These are phyloP conservation scores for Pleurotus salmoneostramineus DNA, from an alignment of 768 basidiomycete genomes.

Conservation along the genomic window DNA sequence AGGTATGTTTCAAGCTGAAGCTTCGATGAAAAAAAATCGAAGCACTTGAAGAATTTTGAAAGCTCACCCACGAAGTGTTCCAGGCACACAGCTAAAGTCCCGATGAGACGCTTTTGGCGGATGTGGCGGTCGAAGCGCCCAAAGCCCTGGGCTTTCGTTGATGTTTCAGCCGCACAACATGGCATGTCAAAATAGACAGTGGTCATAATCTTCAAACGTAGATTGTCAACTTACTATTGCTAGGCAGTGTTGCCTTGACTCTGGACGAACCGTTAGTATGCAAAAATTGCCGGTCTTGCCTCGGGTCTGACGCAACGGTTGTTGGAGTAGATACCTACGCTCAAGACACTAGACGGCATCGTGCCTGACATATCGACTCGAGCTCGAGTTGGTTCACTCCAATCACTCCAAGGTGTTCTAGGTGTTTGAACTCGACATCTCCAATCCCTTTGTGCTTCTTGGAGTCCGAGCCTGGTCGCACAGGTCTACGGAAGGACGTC, in stretches of 20 bases:
- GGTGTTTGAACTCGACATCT: background rate
- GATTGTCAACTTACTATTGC: background rate
- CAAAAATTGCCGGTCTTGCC: background rate
- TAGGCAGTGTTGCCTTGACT: conserved; percentile 8
- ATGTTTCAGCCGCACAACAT: conserved; percentile 7
- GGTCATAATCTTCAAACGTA: background rate
- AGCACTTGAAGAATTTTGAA: background rate
- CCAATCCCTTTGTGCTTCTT: background rate
- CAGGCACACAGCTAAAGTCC: conserved; percentile 2
- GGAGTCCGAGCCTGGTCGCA: background rate
- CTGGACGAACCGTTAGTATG: background rate
- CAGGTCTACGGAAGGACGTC: background rate
- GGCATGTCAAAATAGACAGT: conserved; percentile 4
- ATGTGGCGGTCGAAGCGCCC: conserved; percentile 2
- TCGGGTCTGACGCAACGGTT: too few species aligned
- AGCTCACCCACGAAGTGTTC: background rate
- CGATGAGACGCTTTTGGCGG: conserved; percentile 5
- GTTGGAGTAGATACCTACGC: too few species aligned
- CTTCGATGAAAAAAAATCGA: too few species aligned
- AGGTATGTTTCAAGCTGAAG: too few species aligned
- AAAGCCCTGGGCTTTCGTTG: background rate
- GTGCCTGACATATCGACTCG: conserved; percentile 2
- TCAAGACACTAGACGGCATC: background rate
- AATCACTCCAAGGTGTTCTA: background rate
- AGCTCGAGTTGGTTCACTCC: background rate